Evolutionary conservation across 2,329 filamentous ascomycete genomes (phyloP).

Genomic region (Talaromyces sp.): DNA sequence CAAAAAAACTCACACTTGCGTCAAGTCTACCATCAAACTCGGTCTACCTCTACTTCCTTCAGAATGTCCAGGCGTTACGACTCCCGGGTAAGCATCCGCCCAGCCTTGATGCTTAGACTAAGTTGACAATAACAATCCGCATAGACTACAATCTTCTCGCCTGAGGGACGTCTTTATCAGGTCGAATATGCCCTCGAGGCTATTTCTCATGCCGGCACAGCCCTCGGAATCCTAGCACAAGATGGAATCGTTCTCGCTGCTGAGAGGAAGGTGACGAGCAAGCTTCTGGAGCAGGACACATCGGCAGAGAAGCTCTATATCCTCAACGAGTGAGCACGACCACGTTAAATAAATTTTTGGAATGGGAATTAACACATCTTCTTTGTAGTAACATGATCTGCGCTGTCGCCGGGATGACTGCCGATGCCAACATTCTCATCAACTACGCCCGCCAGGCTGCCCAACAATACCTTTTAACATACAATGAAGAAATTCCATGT

Average conservation of each 20-base stretch:
- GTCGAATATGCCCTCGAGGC: constrained; percentile 99
- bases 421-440: constrained; percentile 99
- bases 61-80: constrained; percentile 96
- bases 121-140: constrained; percentile 32
- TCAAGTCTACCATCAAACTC: neutral
- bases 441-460: constrained; percentile 98
- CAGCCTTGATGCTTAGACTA: constrained; percentile 22
- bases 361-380: neutral
- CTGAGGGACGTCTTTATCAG: constrained; percentile 96
- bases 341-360: neutral
- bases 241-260: constrained; percentile 98
- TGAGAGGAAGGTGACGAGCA: constrained; percentile 98
- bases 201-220: constrained; percentile 96
- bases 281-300: constrained; percentile 97
- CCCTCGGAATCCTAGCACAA: constrained; percentile 92
- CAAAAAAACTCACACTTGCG: neutral
- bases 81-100: constrained; percentile 66
- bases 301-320: constrained; percentile 99
- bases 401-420: constrained; percentile 97
- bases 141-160: constrained; percentile 99
- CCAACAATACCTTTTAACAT: constrained; percentile 95
- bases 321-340: constrained; percentile 76
- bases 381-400: constrained; percentile 93
- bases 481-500: constrained; percentile 99
- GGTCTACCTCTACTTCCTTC: constrained; percentile 20